These are phyloP conservation scores for Jacaranda copaia DNA, from an alignment of 257 asterid genomes.

Conservation along the genomic window DNA sequence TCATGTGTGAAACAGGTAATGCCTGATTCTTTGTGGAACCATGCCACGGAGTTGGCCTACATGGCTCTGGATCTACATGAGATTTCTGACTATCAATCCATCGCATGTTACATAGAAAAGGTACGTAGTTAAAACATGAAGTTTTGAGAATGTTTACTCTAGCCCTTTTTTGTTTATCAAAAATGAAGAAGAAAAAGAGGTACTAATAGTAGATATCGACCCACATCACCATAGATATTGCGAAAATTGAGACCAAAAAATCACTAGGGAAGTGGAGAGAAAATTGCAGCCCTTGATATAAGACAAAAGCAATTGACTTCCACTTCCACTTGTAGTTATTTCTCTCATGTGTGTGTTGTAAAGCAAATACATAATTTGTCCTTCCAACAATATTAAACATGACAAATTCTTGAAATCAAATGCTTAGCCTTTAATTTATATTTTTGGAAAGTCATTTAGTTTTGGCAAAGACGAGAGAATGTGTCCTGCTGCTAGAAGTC, in stretches of 20 bases:
- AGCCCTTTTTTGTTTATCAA: not conserved
- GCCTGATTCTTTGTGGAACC: constrained; percentile 36
- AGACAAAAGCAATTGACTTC: no score
- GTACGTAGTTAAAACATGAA: not conserved
- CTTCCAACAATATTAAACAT: constrained; percentile 27
- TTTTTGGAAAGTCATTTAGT: constrained; percentile 24
- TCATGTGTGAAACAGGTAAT: constrained; percentile 34
- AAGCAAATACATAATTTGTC: not conserved
- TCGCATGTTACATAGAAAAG: constrained; percentile 34
- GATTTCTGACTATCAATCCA: constrained; percentile 36
- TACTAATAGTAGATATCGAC: not conserved
- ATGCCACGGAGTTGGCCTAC: constrained; percentile 41
- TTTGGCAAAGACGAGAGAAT: constrained; percentile 17
- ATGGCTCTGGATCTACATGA: constrained; percentile 43
- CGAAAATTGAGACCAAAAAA: no score
- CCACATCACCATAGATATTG: not conserved
- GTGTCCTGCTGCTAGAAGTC: constrained; percentile 20
- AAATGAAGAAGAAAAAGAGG: no score
- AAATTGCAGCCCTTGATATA: no score
- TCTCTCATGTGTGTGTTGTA: no score
- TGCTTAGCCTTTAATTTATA: constrained; percentile 9
- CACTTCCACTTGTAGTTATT: no score
- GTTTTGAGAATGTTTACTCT: not conserved
- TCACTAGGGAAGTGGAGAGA: no score
- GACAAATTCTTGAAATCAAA: not conserved